These are phyloP conservation scores for Hortiboletus campestris DNA, from an alignment of 768 basidiomycete species.

Conservation along the genomic window DNA sequence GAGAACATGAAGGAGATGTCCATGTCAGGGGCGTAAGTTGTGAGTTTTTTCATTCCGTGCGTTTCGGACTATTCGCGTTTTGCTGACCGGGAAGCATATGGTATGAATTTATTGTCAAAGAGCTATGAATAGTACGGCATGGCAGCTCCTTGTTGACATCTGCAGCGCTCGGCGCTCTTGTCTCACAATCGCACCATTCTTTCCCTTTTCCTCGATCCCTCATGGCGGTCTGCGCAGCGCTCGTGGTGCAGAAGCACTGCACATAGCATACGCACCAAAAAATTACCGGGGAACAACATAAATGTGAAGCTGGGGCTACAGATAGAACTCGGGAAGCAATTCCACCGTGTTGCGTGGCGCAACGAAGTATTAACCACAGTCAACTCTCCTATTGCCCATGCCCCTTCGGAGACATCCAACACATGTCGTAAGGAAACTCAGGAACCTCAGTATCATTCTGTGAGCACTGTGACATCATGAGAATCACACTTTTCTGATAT, in stretches of 20 bases:
- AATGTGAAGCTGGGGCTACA: background rate
- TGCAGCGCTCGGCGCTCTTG: background rate
- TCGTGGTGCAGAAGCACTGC: background rate
- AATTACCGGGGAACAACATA: background rate
- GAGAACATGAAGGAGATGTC: conserved; percentile 9
- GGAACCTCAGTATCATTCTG: too few relatives aligned
- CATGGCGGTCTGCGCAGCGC: conserved; percentile 2
- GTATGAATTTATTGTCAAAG: background rate
- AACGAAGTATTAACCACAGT: too few relatives aligned
- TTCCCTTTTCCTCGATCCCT: conserved; percentile 4
- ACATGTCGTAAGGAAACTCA: too few relatives aligned
- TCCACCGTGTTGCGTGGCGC: background rate
- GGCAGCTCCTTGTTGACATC: background rate
- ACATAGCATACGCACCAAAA: background rate
- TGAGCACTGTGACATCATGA: too few relatives aligned
- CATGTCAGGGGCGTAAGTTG: conserved; percentile 5
- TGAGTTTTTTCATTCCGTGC: background rate
- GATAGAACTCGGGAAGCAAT: background rate
- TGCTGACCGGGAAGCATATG: background rate
- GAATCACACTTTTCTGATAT: too few relatives aligned
- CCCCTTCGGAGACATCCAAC: too few relatives aligned
- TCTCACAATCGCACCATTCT: background rate
- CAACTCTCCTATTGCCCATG: too few relatives aligned
- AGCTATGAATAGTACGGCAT: conserved; percentile 10
- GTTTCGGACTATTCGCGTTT: background rate